Percentiles rank a stretch among this genome's conserved stretches.
Evolutionary conservation across 257 asterid genomes (phyloP).

Genomic region (Euphrasia confusa): DNA sequence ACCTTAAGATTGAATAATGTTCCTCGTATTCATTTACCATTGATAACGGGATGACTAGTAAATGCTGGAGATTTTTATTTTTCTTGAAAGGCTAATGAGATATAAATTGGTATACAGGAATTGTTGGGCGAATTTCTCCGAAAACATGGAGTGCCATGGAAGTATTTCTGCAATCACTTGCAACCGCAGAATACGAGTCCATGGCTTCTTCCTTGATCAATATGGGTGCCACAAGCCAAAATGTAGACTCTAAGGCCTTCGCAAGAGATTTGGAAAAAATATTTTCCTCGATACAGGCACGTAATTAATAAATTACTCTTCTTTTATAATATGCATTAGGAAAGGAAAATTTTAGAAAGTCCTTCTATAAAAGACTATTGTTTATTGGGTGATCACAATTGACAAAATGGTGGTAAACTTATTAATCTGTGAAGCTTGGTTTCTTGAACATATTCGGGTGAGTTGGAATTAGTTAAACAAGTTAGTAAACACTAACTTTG

Average conservation of each 20-base stretch:
- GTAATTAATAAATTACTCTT: conserved; percentile 3
- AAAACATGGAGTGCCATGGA: conserved; percentile 98
- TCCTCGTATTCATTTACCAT: background rate
- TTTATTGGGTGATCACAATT: conserved; percentile 9
- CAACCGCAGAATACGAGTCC: conserved; percentile 69
- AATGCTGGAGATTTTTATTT: background rate
- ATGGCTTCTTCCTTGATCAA: conserved; percentile 94
- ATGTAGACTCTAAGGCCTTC: conserved; percentile 71
- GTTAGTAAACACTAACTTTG: background rate
- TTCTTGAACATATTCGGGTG: background rate
- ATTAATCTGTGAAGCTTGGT: background rate
- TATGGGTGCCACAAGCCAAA: conserved; percentile 88
- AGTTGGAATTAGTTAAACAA: background rate
- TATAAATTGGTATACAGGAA: conserved; percentile 47
- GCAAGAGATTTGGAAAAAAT: conserved; percentile 82
- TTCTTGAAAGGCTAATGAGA: conserved; percentile 3
- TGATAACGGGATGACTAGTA: background rate
- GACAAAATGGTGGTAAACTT: conserved; percentile 1
- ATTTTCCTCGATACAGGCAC: conserved; percentile 84
- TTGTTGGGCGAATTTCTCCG: conserved; percentile 94
- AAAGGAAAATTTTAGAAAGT: background rate
- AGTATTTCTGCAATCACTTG: conserved; percentile 65
- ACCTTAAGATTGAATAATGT: background rate
- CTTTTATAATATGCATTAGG: background rate
- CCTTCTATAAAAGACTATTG: background rate